Percentiles rank a stretch among this genome's conserved stretches.
Evolutionary conservation across 2,329 filamentous ascomycete genomes (phyloP).

Genomic region (Allantophomopsis cytisporea): DNA sequence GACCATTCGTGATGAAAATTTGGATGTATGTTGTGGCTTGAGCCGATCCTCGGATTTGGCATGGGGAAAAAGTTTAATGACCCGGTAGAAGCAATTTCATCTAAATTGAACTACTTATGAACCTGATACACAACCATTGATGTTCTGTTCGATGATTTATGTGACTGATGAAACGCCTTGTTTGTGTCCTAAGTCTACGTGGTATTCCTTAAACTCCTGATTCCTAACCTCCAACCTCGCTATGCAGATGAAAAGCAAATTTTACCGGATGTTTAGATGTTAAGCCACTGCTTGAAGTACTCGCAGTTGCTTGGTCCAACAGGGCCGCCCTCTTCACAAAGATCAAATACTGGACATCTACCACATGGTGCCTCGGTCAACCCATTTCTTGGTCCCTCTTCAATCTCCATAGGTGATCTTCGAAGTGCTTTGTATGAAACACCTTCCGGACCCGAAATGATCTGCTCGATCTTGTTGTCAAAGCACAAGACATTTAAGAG

Average conservation of each 20-base stretch:
- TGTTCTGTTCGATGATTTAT: too few species aligned
- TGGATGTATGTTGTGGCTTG: neutral
- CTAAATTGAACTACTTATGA: too few species aligned
- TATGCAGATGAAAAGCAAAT: conserved; percentile 13
- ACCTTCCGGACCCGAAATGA: conserved; percentile 20
- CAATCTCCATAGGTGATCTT: conserved; percentile 7
- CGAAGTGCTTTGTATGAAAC: conserved; percentile 20
- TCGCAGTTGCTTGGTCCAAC: conserved; percentile 84
- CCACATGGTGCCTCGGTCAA: conserved; percentile 82
- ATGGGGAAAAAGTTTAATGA: too few species aligned
- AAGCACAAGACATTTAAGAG: conserved; percentile 80
- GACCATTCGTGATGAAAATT: neutral
- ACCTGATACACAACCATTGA: too few species aligned
- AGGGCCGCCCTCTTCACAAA: conserved; percentile 82
- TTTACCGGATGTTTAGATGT: conserved; percentile 18
- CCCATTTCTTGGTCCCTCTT: conserved; percentile 30
- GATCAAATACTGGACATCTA: conserved; percentile 80
- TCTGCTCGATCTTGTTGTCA: conserved; percentile 68
- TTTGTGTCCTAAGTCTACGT: conserved; percentile 2
- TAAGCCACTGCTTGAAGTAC: conserved; percentile 82
- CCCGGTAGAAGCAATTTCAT: too few species aligned
- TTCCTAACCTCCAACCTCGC: conserved; percentile 7
- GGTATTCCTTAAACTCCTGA: conserved; percentile 18
- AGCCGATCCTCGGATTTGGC: too few species aligned
- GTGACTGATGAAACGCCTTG: too few species aligned